Conservation (phyloP, 2,329 filamentous ascomycete species). For the Cucurbitaria berberidis region DNA sequence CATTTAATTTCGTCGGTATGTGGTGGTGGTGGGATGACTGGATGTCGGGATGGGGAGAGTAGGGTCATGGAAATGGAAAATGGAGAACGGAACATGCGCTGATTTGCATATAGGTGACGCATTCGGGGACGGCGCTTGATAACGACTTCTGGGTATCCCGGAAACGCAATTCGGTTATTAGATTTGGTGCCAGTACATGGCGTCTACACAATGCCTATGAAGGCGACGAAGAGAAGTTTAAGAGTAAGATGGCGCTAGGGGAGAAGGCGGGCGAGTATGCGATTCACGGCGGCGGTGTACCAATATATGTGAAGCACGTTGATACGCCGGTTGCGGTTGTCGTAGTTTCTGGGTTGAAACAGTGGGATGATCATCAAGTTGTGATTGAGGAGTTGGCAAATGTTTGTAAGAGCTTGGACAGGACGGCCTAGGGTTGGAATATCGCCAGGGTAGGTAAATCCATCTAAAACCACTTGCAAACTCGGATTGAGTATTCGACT, state of each 20-base stretch:
- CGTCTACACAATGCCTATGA: constrained; percentile 72
- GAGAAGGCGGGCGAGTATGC: constrained; percentile 66
- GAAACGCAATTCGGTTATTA: constrained; percentile 74
- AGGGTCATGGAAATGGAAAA: constrained; percentile 23
- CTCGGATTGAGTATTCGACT: no score
- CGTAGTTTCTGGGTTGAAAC: constrained; percentile 77
- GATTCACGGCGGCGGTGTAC: constrained; percentile 78
- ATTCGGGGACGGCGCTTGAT: constrained; percentile 70
- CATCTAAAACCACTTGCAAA: no score
- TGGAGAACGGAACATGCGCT: not conserved
- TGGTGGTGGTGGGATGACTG: not conserved
- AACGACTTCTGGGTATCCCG: constrained; percentile 69
- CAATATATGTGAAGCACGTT: constrained; percentile 71
- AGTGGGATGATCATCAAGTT: constrained; percentile 79
- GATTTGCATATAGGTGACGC: constrained; percentile 51
- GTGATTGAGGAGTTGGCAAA: constrained; percentile 63
- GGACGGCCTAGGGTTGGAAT: not conserved
- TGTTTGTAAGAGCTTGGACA: constrained; percentile 18
- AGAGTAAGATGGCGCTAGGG: constrained; percentile 66
- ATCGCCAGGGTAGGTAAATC: no score
- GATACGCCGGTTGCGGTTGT: constrained; percentile 76
- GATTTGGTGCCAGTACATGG: constrained; percentile 74
- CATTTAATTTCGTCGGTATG: not conserved
- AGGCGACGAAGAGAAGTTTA: constrained; percentile 67
- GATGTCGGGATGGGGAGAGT: not conserved